Base-by-base conservation (phyloP, 805 yeast species). In the Metschnikowia reukaufii region DNA sequence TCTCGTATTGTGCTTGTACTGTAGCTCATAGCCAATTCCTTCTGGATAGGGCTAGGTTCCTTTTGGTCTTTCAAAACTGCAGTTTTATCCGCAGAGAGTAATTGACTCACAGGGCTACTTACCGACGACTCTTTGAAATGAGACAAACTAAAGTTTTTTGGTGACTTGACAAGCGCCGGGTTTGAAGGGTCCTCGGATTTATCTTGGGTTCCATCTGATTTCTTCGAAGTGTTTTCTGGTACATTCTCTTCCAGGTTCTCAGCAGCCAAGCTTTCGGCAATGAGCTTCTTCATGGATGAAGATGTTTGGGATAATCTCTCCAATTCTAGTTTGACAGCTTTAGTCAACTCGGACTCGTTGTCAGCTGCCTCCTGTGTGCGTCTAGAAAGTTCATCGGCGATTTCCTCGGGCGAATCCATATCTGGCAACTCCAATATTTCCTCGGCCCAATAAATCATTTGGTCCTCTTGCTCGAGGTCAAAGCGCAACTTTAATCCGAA, bases 401-500 rank as follows among this genome's bases (percentile, higher is more conserved):
- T 45, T 18, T 40, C 48, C 4, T 46, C 45, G n/a, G 47, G 49
- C 13, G 39, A 44, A 10, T 51, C 44, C 18, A 40, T 34, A 13
- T 29, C 39, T 16, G 41, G 39, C 17, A 27, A 18, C 20, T 33
- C 31, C 13, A 23, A 34, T 6, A 50, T 40, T 7, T 52, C 52
- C 12, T 37, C 44, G n/a, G 33, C 21, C 55, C 51, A 47, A 13
- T 10, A 10, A 6, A 32, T 41, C 36, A 46, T 39, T 12, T 36
- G 46, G 48, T 67, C 69, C 42, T 63, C 66, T 33, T 59, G 66
- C 48, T 71, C 73, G 48, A 70, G 60, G 45, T 74, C 75, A 43
- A 66, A 68, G 49, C 81, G 66, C 47, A 76, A 62, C 47, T 69
- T 72, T 48, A 77, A 69, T 0, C 77, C 82, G 53, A 66, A 67